These are phyloP conservation scores for Xylaria sp. DNA, from an alignment of 2,329 filamentous ascomycete species.

Conservation along the genomic window DNA sequence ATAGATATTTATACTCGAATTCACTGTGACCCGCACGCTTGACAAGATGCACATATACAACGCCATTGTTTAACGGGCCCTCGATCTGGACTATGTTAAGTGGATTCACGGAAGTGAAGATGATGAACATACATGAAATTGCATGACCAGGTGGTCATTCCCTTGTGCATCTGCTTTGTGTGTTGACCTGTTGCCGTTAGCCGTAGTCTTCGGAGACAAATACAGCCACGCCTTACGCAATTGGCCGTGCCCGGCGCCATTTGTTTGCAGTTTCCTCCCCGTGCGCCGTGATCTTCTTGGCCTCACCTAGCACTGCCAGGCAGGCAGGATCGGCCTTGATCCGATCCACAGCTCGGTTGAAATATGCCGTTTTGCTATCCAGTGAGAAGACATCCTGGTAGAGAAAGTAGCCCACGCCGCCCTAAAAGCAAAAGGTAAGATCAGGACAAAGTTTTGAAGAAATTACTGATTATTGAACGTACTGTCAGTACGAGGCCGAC, in stretches of 20 bases:
- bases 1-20: slow-evolving; percentile 83
- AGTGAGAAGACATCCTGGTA: slow-evolving; percentile 86
- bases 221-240: slow-evolving; percentile 59
- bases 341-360: slow-evolving; percentile 85
- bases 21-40: slow-evolving; percentile 72
- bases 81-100: slow-evolving; percentile 68
- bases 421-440: slow-evolving; percentile 57
- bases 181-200: slow-evolving; percentile 63
- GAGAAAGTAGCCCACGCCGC: slow-evolving; percentile 80
- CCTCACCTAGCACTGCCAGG: slow-evolving; percentile 77
- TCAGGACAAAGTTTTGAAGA: slow-evolving; percentile 9
- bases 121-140: slow-evolving; percentile 75
- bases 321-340: slow-evolving; percentile 80
- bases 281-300: slow-evolving; percentile 79
- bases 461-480: slow-evolving; percentile 46
- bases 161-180: slow-evolving; percentile 77
- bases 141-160: slow-evolving; percentile 83
- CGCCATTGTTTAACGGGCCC: slow-evolving; percentile 78
- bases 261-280: slow-evolving; percentile 85
- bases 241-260: slow-evolving; percentile 76
- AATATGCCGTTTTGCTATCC: slow-evolving; percentile 86
- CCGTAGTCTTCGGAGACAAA: neutral
- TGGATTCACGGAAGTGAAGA: neutral
- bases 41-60: slow-evolving; percentile 81
- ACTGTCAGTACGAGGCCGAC: slow-evolving; percentile 82